Base-by-base conservation (phyloP, 2,329 filamentous ascomycete genomes). In the Plectosphaerella plurivora region DNA sequence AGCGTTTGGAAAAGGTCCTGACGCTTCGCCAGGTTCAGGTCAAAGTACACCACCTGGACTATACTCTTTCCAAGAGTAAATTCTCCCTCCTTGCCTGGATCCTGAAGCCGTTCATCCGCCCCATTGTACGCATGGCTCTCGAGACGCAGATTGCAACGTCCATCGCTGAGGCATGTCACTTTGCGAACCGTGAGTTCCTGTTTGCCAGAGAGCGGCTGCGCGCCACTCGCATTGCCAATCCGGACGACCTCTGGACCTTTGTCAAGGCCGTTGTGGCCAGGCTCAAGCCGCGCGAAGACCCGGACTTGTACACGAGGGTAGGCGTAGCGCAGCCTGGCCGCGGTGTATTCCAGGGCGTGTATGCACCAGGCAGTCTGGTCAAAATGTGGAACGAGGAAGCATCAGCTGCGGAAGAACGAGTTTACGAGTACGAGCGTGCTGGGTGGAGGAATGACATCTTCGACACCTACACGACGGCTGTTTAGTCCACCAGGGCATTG, bases 371-470 rank as follows among this genome's bases (percentile, higher is more conserved):
- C 1, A 96, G 91, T 67, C 74, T 97, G 24, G 88, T 94, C 49
- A 91, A 89, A 71, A 69, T 96, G n/a, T 96, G 91, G 90, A 83
- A 93, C 59, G 86, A 91, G 58, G 88, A 96, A 70, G 91, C 83
- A 0, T 71, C 75, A 20, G 75, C 78, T 55, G 91, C 89, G 0
- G 78, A 77, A 18, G 88, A 95, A 68, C 78, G 84, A 41, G 82
- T 96, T 37, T 84, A 92, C 58, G 88, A 93, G 58, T 85, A 84
- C 63, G 81, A 85, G 51, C 74, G 74, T 46, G 84, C 79, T 15
- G 88, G 88, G 0, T 96, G 91, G 91, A 81, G 88, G 60, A 96
- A 96, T 67, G 84, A 84, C 45, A 86, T 96, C n/a, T 96, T 96
- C 61, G 76, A 83, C 57, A 68, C 77, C 11, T 64, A 65, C 33